Base-by-base conservation (phyloP, 2,329 filamentous ascomycete species). In the Laburnicola sp. region DNA sequence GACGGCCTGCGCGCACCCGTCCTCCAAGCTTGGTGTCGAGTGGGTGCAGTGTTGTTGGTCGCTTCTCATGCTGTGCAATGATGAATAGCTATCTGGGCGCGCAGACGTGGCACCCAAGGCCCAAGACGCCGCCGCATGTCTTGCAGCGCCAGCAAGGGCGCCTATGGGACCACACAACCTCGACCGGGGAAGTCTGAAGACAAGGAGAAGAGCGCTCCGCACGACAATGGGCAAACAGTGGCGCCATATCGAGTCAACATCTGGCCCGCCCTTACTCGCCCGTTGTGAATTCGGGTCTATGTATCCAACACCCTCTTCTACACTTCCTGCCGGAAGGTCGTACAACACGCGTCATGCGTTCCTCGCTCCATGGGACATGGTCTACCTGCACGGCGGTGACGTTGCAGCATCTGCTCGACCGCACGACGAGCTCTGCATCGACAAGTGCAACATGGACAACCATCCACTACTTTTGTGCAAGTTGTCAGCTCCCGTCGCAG, bases 1-100 rank as follows among this genome's bases (percentile, higher is more conserved):
- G 55, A 54, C 40, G 28, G 31, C 51, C 58, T 42, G 63, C 56
- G 47, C 57, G 47, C 44, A 39, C 48, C 43, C 46, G 54, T 51
- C 37, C 59, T 68, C 60, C 54, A 51, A 56, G 58, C 57, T 50
- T 48, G 58, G 53, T 64, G 60, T 65, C 66, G 60, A 56, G 42
- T 39, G 26, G 48, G 56, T 60, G 57, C 54, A 63, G 57, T 61
- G 48, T 56, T 57, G 55, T 49, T 62, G 62, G 58, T 59, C 53
- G 54, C 54, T 58, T 57, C 46, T 60, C 60, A 63, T 63, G 60
- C 59, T 58, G 63, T 69, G 64, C 62, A 54, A 63, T 59, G 53
- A 51, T 37, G 50, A 45, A 51, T 48, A 48, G 63, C 58, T 58
- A 59, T 56, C 56, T 53, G 56, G 52, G 50, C 51, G 36, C 37